phyloP scores from a whole-genome alignment of 1,284 basidiomycete genomes.

The Puccinia horiana region DNA sequence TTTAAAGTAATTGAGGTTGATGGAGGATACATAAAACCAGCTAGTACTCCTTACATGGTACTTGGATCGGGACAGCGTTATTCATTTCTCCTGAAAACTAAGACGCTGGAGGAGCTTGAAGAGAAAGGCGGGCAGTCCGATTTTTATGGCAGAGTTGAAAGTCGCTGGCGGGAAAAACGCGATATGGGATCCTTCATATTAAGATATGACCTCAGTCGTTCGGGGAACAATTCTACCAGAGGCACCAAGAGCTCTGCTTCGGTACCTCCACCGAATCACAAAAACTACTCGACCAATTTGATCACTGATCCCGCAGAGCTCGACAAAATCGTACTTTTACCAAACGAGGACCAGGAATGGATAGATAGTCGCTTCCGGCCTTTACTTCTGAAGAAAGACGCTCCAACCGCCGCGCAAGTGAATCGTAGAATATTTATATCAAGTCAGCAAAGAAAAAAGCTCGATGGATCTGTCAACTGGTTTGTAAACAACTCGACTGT shows the following conservation, averaged over 20 bases:
- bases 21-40: slow-evolving; percentile 29
- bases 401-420: slow-evolving; percentile 29
- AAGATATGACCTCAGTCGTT: slow-evolving; percentile 16
- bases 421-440: slow-evolving; percentile 36
- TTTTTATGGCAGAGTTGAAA: slow-evolving; percentile 41
- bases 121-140: neutral
- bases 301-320: neutral
- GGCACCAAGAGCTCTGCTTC: neutral
- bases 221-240: neutral
- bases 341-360: slow-evolving; percentile 30
- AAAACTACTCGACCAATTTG: neutral
- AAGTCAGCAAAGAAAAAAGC: slow-evolving; percentile 28
- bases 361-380: slow-evolving; percentile 25
- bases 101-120: slow-evolving; percentile 24
- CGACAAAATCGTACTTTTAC: slow-evolving; percentile 25
- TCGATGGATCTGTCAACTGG: slow-evolving; percentile 36
- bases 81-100: slow-evolving; percentile 44
- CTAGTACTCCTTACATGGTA: slow-evolving; percentile 2
- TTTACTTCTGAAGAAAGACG: neutral
- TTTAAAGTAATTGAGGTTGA: slow-evolving; percentile 40
- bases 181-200: slow-evolving; percentile 35
- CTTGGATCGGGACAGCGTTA: slow-evolving; percentile 44
- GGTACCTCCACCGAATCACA: neutral
- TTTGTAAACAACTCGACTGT: slow-evolving; percentile 41
- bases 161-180: slow-evolving; percentile 33